Base-by-base conservation (phyloP, 495 filamentous ascomycete species). In the Podospora bellae-mahoneyi region DNA sequence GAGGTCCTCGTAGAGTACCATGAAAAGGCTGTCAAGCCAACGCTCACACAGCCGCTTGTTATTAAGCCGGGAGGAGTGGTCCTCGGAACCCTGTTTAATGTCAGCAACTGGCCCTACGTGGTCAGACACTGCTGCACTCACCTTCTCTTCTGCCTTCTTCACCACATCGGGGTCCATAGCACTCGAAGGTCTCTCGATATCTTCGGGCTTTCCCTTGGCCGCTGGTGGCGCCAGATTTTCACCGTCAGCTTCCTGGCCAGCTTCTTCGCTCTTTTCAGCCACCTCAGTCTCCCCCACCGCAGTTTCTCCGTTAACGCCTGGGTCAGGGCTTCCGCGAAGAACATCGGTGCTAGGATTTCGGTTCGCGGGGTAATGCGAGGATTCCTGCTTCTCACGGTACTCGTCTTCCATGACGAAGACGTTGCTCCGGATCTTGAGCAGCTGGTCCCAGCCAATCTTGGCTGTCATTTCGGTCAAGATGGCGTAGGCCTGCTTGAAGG, bases 341-440 rank as follows among this genome's bases (percentile, higher is more conserved):
- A 87, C 92, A 68, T 88, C 88, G 32, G 88, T 93, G 79, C 92
- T 94, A 30, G 91, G 87, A 72, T 88, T 92, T 27, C 88, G 85
- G 60, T 87, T 87, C 32, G 83, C 75, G 3, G 83, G 76, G 18
- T 82, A 81, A n/a, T 81, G 76, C 16, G 82, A 73, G 18, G 73
- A 71, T 65, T 90, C 88, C 68, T 95, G 90, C 71, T 92, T 94
- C 79, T 99, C 95, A 64, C 96, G 87, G 71, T 99, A 99, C 77
- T 99, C 95, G 74, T 99, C 95, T 74, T 99, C 95, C 95, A 99
- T 99, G 32, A 99, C 96, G 72, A 99, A 99, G 5, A 98, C 95
- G 67, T 94, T 92, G 79, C 94, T 97, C 63, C 95, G 86, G 70
- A 93, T 93, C 75, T 91, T 94, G 28, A 99, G 84, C 16, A 99